These are phyloP conservation scores for Diaporthe humulicola DNA, from an alignment of 2,329 filamentous ascomycete genomes.

Conservation along the genomic window DNA sequence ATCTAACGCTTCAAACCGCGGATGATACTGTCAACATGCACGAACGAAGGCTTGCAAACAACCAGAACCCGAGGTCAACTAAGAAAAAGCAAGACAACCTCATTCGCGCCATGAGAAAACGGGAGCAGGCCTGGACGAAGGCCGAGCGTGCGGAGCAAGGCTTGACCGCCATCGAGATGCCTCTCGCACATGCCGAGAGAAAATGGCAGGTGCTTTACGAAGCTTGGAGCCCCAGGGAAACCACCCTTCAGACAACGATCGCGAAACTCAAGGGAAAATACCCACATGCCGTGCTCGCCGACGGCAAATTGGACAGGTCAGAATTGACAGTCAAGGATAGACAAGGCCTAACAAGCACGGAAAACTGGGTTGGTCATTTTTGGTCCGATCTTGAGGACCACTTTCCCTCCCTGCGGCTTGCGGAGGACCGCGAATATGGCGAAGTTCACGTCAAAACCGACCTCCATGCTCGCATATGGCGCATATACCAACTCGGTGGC, in stretches of 20 bases:
- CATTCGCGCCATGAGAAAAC: background rate
- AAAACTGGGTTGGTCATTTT: background rate
- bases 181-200: background rate
- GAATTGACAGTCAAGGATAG: background rate
- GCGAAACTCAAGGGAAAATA: background rate
- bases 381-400: too few relatives aligned
- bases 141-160: background rate
- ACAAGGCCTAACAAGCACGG: background rate
- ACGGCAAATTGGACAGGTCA: background rate
- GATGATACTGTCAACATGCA: background rate
- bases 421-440: background rate
- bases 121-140: background rate
- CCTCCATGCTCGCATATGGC: background rate
- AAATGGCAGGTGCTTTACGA: background rate
- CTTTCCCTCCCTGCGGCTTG: background rate
- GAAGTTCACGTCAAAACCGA: background rate
- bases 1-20: background rate
- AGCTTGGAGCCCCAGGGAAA: rapidly evolving
- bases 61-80: rapidly evolving
- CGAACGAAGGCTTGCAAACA: background rate
- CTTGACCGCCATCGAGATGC: rapidly evolving
- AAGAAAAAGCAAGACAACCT: background rate
- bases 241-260: rapidly evolving
- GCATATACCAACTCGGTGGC: background rate
- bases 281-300: background rate